Base-by-base conservation (phyloP, 2,329 filamentous ascomycete genomes). In the Lachnellula subtilissima region DNA sequence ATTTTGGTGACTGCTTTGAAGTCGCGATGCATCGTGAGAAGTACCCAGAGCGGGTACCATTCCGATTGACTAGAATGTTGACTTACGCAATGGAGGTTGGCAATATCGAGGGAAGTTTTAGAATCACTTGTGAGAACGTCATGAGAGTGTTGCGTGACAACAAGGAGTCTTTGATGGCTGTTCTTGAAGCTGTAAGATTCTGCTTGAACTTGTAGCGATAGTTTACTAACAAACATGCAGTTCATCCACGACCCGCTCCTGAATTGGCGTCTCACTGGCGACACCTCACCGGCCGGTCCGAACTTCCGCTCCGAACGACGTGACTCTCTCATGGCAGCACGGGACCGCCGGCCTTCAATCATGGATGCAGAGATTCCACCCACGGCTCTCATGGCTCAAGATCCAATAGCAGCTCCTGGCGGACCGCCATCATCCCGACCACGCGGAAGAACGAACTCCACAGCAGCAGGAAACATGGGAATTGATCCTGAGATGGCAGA, bases 81-180 rank as follows among this genome's bases (percentile, higher is more conserved):
- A 99, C 95, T 0, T 99, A 97, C 70, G 95, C 95, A 22, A 99
- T 99, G 94, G 94, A 99, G 75, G 94, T 99, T 54, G 97, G 92
- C 81, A 99, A 99, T 70, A 99, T 99, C 64, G 94, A 99, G 73
- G 94, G 94, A 65, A 96, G 91, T 74, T 99, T 96, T 80, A 86
- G 95, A 58, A 97, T 96, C 56, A 97, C 94, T 5, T 99, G 93
- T 67, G 95, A 99, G 74, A 92, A 96, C 66, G 93, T 97, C 50
- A 99, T 99, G 94, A 85, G 94, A 59, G 92, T 99, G 14, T 78
- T 99, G 62, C 81, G 94, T 55, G 91, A 94, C 64, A 99, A 99
- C 74, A 99, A 99, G 75, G 94, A 99, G 76, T 96, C 91, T 43
- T 82, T 99, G 57, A 97, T 99, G 90, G 94, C 94, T 32, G 94